These are phyloP conservation scores for Saturnispora serradocipensis DNA, from an alignment of 805 yeast species.

Conservation along the genomic window DNA sequence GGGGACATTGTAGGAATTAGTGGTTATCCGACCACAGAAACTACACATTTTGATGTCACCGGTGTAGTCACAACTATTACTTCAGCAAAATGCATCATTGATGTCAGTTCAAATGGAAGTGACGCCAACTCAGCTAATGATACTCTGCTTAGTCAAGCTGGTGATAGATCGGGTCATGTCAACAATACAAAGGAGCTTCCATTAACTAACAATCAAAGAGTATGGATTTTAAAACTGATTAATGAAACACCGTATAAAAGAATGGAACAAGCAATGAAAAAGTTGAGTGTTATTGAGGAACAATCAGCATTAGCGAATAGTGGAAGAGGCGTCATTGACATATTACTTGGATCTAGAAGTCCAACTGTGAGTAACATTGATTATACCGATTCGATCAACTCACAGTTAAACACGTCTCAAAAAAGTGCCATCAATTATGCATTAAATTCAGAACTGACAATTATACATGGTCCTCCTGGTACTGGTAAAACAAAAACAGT, in stretches of 20 bases:
- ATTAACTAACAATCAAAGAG: constrained; percentile 16
- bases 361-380: constrained; percentile 14
- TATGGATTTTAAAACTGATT: constrained; percentile 61
- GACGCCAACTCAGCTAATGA: not conserved
- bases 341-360: constrained; percentile 36
- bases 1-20: constrained; percentile 74
- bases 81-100: constrained; percentile 38
- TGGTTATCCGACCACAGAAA: constrained; percentile 28
- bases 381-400: constrained; percentile 30
- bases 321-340: constrained; percentile 28
- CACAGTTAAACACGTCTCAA: constrained; percentile 58
- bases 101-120: constrained; percentile 32
- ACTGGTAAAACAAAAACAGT: constrained; percentile 81
- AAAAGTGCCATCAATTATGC: constrained; percentile 62
- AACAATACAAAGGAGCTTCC: not conserved
- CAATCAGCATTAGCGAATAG: constrained; percentile 24
- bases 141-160: not conserved
- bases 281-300: constrained; percentile 39
- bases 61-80: constrained; percentile 60
- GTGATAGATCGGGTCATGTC: constrained; percentile 3
- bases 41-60: constrained; percentile 29
- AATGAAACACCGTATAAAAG: constrained; percentile 68
- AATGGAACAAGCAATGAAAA: constrained; percentile 70
- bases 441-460: constrained; percentile 42
- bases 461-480: constrained; percentile 78